Evolutionary conservation across 352 stramenopile genomes (phyloP), one percentile per base, ranked within the genome.

Genomic region (Saprolegnia parasitica): DNA sequence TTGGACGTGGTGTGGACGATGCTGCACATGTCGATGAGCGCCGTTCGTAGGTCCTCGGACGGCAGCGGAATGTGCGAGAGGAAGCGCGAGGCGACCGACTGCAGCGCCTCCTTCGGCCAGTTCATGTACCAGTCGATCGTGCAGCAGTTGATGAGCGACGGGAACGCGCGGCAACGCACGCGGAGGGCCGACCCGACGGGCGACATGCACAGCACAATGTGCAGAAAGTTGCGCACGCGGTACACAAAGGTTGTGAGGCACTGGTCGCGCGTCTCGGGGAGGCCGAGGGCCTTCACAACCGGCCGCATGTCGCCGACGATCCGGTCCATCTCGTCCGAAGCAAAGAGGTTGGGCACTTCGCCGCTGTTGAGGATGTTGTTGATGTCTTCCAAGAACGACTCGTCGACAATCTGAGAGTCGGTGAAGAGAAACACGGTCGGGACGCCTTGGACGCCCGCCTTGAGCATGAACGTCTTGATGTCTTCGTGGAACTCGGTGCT

Each of bases 341-440:
- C 76, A 68, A 97, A 98, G 15, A 98, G 76, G 50, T 98, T 98
- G 0, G 95, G 93, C n/a, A 98, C 93, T 74, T 98, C 93, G 11
- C 95, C 95, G 26, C 89, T 97, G 76, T 98, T 98, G 18, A 98
- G 78, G n/a, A 98, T 78, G 65, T 98, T 98, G 80, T 98, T 98
- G 67, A 98, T 95, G 67, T 98, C 95, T 71, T 98, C 95, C 5
- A 98, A 76, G 66, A 98, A 98, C 50, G 87, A 95, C 70, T 98
- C 92, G 24, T 97, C 84, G 29, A 98, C 89, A 61, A 98, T 97
- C 74, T 98, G 95, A 13, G 87, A 96, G 74, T 98, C 95, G 0
- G 92, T 98, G 71, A 98, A 98, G 0, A 98, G 74, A 68, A 98
- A 98, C 0, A 96, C 87, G 0, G 81, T 93, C 0, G 80, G 80